Base-by-base conservation (phyloP, 129 eudicot genomes). In the Centrapalus pauciflorus region DNA sequence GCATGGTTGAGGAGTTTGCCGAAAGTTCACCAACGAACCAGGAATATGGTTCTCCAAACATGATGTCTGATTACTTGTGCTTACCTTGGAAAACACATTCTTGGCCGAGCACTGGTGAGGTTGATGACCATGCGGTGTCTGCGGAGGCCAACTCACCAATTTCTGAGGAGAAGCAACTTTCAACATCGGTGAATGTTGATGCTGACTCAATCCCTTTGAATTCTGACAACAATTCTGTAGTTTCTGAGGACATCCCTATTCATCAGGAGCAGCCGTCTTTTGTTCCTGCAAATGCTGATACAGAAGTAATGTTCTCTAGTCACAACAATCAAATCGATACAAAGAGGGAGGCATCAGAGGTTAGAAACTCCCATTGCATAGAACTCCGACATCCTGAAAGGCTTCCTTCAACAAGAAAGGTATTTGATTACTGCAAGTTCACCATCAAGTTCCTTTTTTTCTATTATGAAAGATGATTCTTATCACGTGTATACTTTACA, bases 341-440 rank as follows among this genome's bases (percentile, higher is more conserved):
- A 38, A 57, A 12, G 56, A 70, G 21, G 2, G 65, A 81, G 48
- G n/a, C 70, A 14, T 56, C 83, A 46, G 78, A 67, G 64, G 55
- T 32, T 38, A 58, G 62, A 26, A 62, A 32, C 55, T 27, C 55
- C 11, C 29, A 71, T 60, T 62, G 24, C 23, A 16, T 29, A 19
- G 72, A 54, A 57, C 54, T 17, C 5, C 69, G 33, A 17, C 50
- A 46, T 28, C 55, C 69, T 27, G 82, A 77, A 51, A 77, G 82
- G 76, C 80, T 88, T 49, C 86, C 82, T 61, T 79, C 79, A 23
- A 73, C 86, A 11, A 76, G 96, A 80, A 88, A 93, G 96, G 98
- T 92, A 63, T 34, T 27, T 70, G 30, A 16, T 38, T 8, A 35
- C 33, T 3, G 13, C 38, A 66, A 52, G 9, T 33, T 64, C 16